These are phyloP conservation scores for Gossypium lobatum DNA, from an alignment of 441 rosid species.

Conservation along the genomic window DNA sequence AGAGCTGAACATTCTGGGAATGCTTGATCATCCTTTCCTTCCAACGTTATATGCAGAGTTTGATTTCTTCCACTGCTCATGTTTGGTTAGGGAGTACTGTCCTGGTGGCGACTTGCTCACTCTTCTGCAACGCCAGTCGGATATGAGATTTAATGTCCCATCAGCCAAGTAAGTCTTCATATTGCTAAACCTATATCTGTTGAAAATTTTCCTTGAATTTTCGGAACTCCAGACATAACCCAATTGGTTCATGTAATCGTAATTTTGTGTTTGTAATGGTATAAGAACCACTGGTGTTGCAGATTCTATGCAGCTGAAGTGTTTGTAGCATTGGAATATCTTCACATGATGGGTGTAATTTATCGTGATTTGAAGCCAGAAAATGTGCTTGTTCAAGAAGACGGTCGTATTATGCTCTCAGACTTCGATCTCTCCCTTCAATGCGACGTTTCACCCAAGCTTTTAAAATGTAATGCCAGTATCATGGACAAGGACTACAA, in stretches of 20 bases:
- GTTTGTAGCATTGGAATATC: neutral
- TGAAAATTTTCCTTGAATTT: no score
- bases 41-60: conserved; percentile 63
- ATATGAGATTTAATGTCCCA: conserved; percentile 46
- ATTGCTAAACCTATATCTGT: no score
- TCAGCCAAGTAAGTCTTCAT: conserved; percentile 42
- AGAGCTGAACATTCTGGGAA: conserved; percentile 33
- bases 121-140: conserved; percentile 54
- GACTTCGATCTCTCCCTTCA: neutral
- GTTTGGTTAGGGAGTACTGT: conserved; percentile 67
- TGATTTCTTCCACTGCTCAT: conserved; percentile 44
- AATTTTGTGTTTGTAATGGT: neutral
- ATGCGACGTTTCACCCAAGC: neutral
- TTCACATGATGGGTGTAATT: neutral
- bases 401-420: neutral
- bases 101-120: conserved; percentile 30
- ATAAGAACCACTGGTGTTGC: neutral
- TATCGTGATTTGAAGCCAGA: neutral
- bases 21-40: conserved; percentile 74
- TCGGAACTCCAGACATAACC: neutral
- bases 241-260: neutral
- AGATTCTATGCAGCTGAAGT: neutral
- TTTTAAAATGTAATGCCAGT: no score
- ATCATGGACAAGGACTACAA: neutral
- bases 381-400: neutral